phyloP scores from a whole-genome alignment of 2,329 filamentous ascomycete genomes.

The Clonostachys rhizophaga region DNA sequence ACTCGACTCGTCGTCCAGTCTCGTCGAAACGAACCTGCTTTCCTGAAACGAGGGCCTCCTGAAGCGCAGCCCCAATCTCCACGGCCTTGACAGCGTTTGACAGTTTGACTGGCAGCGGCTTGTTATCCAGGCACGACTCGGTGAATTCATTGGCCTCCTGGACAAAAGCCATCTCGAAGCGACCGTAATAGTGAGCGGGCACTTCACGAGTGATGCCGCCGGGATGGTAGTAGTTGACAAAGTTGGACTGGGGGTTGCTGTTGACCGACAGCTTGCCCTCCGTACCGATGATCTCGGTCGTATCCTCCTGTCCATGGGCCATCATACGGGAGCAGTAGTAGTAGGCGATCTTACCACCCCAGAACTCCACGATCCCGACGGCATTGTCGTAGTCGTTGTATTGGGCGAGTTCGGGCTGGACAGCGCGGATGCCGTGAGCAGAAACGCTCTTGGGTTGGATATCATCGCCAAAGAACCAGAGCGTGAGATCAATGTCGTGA shows the following conservation, averaged over 20 bases:
- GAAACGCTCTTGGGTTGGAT: slow-evolving; percentile 20
- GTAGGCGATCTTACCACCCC: slow-evolving; percentile 57
- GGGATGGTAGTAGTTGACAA: slow-evolving; percentile 49
- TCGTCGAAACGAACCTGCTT: slow-evolving; percentile 56
- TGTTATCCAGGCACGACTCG: slow-evolving; percentile 50
- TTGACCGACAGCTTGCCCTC: slow-evolving; percentile 60
- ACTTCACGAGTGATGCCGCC: slow-evolving; percentile 49
- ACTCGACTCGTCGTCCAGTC: slow-evolving; percentile 30
- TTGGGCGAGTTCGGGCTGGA: slow-evolving; percentile 21
- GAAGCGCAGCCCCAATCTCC: slow-evolving; percentile 54
- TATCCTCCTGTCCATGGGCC: slow-evolving; percentile 63
- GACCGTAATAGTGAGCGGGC: slow-evolving; percentile 56
- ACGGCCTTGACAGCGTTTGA: slow-evolving; percentile 53
- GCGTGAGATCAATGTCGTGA: slow-evolving; percentile 52
- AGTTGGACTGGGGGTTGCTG: slow-evolving; percentile 45
- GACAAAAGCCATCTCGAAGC: slow-evolving; percentile 59
- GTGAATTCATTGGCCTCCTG: slow-evolving; percentile 60
- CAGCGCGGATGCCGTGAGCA: slow-evolving; percentile 21
- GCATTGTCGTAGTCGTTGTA: slow-evolving; percentile 23
- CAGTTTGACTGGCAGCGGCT: slow-evolving; percentile 48
- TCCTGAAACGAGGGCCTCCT: slow-evolving; percentile 49
- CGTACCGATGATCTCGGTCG: slow-evolving; percentile 63
- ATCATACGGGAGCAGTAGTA: slow-evolving; percentile 63
- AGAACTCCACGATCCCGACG: slow-evolving; percentile 59
- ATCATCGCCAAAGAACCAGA: slow-evolving; percentile 25